Evolutionary conservation across 495 filamentous ascomycete genomes (phyloP), one percentile per base, ranked within the genome.

Genomic region (Talaromyces wortmannii): DNA sequence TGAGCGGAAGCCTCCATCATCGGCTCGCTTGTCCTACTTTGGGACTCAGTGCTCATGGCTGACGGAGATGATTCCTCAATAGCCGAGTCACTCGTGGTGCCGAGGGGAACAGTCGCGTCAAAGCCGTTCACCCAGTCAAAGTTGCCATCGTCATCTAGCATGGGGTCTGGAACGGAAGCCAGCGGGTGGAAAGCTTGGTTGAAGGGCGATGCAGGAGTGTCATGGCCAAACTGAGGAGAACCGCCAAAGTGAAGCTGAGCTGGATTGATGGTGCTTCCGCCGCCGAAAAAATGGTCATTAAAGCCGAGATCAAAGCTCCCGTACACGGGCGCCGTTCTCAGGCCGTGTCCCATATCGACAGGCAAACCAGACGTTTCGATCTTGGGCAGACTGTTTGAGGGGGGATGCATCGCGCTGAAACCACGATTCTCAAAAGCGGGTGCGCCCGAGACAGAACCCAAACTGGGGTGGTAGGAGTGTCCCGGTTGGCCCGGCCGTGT

Each of bases 21-120:
- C 55, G 91, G 82, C 63, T 97, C 92, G 67, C 90, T 96, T 62
- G 95, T 88, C 12, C 87, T 90, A 69, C 88, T 92, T 60, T 92
- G 91, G 63, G 92, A 96, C 30, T 86, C 88, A 15, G 88, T 94
- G 69, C 92, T 96, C 63, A 96, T 91, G 18, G 88, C 92, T 7
- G 92, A 97, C 7, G 94, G 94, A 6, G 95, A 97, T 10, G 94
- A 97, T 43, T 88, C 90, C 59, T 95, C 94, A 50, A 97, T 80
- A 7, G 85, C 89, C 55, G 84, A 87, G 59, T 95, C 91, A 57
- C 85, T 83, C 23, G 68, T 68, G 50, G 80, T 83, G 55, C 82
- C 77, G 67, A 91, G 83, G 18, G 83, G 82, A 78, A 92, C 81
- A 29, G 84, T 78, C 56, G 87, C 80, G 49, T 92, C 91, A 65